Percentiles rank a stretch among this genome's conserved stretches.
Evolutionary conservation across 176 grass and related monocot genomes (phyloP).

Genomic region (Thinopyrum elongatum): DNA sequence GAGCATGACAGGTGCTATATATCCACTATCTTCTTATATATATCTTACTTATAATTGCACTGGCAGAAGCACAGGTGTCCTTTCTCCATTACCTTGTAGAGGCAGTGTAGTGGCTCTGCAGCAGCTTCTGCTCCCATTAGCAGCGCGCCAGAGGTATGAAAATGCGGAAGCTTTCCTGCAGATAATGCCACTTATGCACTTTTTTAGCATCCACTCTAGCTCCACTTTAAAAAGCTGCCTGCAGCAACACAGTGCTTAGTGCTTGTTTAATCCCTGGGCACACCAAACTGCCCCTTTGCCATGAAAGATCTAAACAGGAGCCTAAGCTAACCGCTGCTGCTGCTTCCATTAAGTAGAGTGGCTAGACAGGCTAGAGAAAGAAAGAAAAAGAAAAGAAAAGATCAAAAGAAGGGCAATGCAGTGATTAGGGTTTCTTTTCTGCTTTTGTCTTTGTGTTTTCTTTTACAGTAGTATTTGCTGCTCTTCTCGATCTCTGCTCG

Average conservation of each 20-base stretch:
- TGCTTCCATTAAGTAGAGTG: slow-evolving; percentile 39
- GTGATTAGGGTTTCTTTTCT: slow-evolving; percentile 64
- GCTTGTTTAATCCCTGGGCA: slow-evolving; percentile 35
- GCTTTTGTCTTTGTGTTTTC: slow-evolving; percentile 63
- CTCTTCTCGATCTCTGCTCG: slow-evolving; percentile 25
- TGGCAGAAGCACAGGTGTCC: slow-evolving; percentile 17
- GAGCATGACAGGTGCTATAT: background rate
- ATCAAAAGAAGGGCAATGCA: slow-evolving; percentile 54
- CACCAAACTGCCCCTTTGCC: slow-evolving; percentile 32
- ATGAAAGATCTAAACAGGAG: slow-evolving; percentile 44
- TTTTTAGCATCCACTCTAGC: slow-evolving; percentile 67
- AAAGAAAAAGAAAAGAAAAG: slow-evolving; percentile 36
- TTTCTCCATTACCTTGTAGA: slow-evolving; percentile 37
- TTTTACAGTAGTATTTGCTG: slow-evolving; percentile 46
- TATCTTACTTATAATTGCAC: slow-evolving; percentile 21
- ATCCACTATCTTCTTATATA: background rate
- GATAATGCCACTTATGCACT: slow-evolving; percentile 91
- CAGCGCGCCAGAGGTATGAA: slow-evolving; percentile 49
- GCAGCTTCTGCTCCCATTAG: slow-evolving; percentile 43
- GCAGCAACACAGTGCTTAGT: slow-evolving; percentile 22
- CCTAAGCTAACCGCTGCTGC: slow-evolving; percentile 22
- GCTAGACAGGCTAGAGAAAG: slow-evolving; percentile 23
- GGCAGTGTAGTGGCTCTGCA: slow-evolving; percentile 30
- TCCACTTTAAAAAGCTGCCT: slow-evolving; percentile 56
- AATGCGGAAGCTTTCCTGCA: slow-evolving; percentile 74